Conservation (phyloP, 2,329 filamentous ascomycete species). For the Acrocalymma vagum region DNA sequence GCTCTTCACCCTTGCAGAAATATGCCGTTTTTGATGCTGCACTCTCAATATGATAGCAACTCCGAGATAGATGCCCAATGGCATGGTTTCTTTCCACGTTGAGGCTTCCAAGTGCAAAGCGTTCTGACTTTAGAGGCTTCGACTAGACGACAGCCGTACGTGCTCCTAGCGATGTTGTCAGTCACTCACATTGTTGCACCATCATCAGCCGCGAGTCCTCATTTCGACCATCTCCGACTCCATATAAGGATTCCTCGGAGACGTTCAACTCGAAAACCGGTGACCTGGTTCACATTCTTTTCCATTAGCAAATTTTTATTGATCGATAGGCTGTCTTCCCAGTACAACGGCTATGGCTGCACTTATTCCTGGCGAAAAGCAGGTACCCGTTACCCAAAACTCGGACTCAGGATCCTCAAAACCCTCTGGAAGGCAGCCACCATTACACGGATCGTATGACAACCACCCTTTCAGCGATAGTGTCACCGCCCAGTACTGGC, state of each 20-base stretch:
- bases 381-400: constrained; percentile 19
- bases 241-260: constrained; percentile 24
- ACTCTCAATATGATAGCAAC: not conserved
- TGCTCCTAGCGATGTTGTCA: constrained; percentile 27
- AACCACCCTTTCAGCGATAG: constrained; percentile 32
- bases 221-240: constrained; percentile 7
- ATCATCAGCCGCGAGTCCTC: constrained; percentile 17
- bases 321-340: constrained; percentile 4
- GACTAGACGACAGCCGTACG: constrained; percentile 11
- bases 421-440: constrained; percentile 9
- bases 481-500: constrained; percentile 34
- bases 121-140: constrained; percentile 9
- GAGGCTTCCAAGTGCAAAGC: constrained; percentile 1
- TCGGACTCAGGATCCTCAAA: constrained; percentile 25
- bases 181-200: constrained; percentile 22
- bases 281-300: constrained; percentile 10
- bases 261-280: constrained; percentile 8
- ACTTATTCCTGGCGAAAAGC: constrained; percentile 17
- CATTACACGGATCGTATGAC: constrained; percentile 23
- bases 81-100: constrained; percentile 10
- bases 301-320: constrained; percentile 16
- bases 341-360: constrained; percentile 22
- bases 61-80: not conserved
- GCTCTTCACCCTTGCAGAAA: not conserved
- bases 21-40: not conserved